Conservation (phyloP, 2,329 filamentous ascomycete genomes). For the Davidsoniella neocaledoniae region DNA sequence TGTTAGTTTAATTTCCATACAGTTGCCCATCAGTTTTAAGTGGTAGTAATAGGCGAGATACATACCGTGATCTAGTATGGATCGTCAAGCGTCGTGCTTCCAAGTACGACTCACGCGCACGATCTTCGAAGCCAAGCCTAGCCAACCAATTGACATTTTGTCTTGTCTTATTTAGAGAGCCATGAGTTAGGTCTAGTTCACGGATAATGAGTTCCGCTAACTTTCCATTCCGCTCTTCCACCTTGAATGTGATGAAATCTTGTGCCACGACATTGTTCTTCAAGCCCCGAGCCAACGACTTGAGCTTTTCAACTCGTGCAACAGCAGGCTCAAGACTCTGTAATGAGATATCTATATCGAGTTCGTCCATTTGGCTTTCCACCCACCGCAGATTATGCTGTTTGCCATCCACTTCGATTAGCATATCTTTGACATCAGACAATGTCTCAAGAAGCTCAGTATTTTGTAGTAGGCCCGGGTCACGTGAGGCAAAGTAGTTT, state of each 20-base stretch:
- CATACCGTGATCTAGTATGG: slow-evolving; percentile 64
- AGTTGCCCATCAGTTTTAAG: background rate
- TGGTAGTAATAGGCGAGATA: slow-evolving; percentile 3
- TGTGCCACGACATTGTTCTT: slow-evolving; percentile 78
- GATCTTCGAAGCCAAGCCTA: slow-evolving; percentile 76
- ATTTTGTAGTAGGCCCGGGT: slow-evolving; percentile 61
- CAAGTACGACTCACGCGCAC: slow-evolving; percentile 74
- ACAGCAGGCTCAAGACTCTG: slow-evolving; percentile 81
- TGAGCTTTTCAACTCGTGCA: slow-evolving; percentile 66
- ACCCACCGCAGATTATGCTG: slow-evolving; percentile 95
- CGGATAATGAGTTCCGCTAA: slow-evolving; percentile 62
- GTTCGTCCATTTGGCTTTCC: slow-evolving; percentile 82
- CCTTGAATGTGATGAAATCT: slow-evolving; percentile 81
- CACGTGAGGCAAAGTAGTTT: slow-evolving; percentile 68
- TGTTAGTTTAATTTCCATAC: background rate
- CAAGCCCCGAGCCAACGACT: slow-evolving; percentile 59
- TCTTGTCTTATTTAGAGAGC: slow-evolving; percentile 60
- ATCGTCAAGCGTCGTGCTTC: slow-evolving; percentile 63
- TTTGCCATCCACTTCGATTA: slow-evolving; percentile 91
- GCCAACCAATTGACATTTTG: slow-evolving; percentile 72
- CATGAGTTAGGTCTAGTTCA: slow-evolving; percentile 61
- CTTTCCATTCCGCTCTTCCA: slow-evolving; percentile 66
- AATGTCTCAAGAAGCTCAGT: slow-evolving; percentile 63
- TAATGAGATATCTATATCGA: slow-evolving; percentile 89
- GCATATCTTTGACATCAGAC: slow-evolving; percentile 66